These are phyloP conservation scores for Gonium pectorale DNA, from an alignment of 139 green algal species.

Conservation along the genomic window DNA sequence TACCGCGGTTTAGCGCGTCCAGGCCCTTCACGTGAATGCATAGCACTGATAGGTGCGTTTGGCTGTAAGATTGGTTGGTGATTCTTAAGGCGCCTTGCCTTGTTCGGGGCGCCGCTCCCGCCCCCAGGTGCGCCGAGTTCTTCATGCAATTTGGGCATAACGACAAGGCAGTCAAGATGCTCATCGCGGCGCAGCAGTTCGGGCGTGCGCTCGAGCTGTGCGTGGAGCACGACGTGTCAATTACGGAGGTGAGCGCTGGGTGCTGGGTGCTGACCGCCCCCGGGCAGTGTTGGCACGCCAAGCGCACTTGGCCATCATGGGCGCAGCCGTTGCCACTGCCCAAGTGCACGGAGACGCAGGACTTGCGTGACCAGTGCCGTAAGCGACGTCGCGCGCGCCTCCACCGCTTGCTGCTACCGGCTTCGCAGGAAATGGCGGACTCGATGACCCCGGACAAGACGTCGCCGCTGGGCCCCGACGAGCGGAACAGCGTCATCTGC, in stretches of 20 bases:
- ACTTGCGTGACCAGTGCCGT: too few species aligned
- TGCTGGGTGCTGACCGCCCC: too few species aligned
- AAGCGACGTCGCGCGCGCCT: neutral
- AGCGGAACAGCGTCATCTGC: constrained; percentile 63
- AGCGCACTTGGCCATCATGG: too few species aligned
- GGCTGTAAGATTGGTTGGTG: too few species aligned
- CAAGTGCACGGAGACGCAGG: too few species aligned
- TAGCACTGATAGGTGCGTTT: too few species aligned
- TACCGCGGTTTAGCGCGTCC: too few species aligned
- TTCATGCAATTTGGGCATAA: constrained; percentile 61
- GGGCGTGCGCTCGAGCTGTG: constrained; percentile 74
- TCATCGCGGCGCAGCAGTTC: constrained; percentile 59
- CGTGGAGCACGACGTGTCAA: constrained; percentile 72
- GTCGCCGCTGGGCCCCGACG: constrained; percentile 45
- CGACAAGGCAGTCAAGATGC: constrained; percentile 66
- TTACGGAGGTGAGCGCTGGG: constrained; percentile 65
- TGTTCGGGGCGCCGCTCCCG: constrained; percentile 4
- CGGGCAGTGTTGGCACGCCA: too few species aligned
- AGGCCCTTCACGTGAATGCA: too few species aligned
- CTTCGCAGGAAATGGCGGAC: constrained; percentile 78
- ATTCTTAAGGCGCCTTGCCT: too few species aligned
- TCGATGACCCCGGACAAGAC: constrained; percentile 75
- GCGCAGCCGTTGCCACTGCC: too few species aligned
- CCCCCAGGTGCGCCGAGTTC: constrained; percentile 71
- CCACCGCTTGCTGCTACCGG: neutral